phyloP scores from a whole-genome alignment of 1,284 basidiomycete species.

The Malassezia obtusa region DNA sequence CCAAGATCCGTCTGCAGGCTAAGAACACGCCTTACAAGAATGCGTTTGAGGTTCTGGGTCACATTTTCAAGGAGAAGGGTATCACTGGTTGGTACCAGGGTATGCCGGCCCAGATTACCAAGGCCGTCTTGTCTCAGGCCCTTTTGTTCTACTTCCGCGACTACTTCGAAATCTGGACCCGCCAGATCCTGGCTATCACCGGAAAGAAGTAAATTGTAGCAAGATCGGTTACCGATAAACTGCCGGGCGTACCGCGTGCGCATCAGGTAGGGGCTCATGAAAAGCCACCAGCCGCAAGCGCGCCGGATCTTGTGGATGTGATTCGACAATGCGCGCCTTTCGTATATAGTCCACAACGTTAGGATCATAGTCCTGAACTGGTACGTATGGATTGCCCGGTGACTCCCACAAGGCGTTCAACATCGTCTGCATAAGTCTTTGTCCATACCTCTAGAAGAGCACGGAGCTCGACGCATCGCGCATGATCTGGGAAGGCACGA shows the following conservation, averaged over 20 bases:
- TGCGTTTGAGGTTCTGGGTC: constrained; percentile 64
- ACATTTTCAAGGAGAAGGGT: constrained; percentile 59
- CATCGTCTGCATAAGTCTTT: neutral
- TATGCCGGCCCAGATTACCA: constrained; percentile 79
- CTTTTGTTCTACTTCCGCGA: constrained; percentile 44
- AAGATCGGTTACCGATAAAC: constrained; percentile 1
- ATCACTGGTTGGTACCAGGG: constrained; percentile 81
- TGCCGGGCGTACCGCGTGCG: neutral
- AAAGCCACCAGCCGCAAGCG: constrained; percentile 9
- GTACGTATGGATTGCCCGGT: constrained; percentile 10
- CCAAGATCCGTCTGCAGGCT: constrained; percentile 93
- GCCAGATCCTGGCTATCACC: constrained; percentile 28
- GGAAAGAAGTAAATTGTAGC: constrained; percentile 13
- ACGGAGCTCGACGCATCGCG: constrained; percentile 9
- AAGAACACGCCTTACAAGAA: constrained; percentile 55
- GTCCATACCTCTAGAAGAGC: constrained; percentile 8
- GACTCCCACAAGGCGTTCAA: constrained; percentile 11
- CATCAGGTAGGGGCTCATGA: constrained; percentile 14
- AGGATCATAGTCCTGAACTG: neutral
- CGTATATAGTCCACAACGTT: constrained; percentile 1
- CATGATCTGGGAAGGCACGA: neutral
- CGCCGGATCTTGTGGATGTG: neutral
- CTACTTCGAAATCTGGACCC: constrained; percentile 47
- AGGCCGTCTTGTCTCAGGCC: constrained; percentile 74
- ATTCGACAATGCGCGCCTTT: neutral